phyloP scores from a whole-genome alignment of 768 basidiomycete genomes.

The Tulasnella sp. region DNA sequence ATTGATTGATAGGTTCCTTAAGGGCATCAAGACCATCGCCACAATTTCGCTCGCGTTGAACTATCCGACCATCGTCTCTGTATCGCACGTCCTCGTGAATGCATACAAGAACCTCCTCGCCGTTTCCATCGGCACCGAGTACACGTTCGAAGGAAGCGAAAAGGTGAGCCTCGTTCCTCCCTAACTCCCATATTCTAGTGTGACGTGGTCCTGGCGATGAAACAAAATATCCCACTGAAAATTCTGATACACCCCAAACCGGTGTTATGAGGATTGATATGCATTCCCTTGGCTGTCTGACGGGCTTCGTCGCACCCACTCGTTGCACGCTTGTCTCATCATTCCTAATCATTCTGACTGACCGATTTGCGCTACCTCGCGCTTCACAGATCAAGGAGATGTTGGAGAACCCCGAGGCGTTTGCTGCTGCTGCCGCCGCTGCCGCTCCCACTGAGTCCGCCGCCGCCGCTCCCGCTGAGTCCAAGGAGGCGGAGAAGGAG shows the following conservation, averaged over 20 bases:
- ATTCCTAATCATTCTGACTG: not conserved
- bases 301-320: not conserved
- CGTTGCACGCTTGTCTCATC: not conserved
- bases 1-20: constrained; percentile 83
- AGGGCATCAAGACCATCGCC: constrained; percentile 91
- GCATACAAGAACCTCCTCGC: constrained; percentile 98
- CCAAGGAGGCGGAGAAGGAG: constrained; percentile 53
- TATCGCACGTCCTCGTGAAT: constrained; percentile 92
- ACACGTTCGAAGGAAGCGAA: constrained; percentile 86
- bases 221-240: constrained; percentile 61
- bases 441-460: constrained; percentile 50
- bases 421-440: constrained; percentile 48
- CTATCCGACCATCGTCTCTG: constrained; percentile 92
- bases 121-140: constrained; percentile 80
- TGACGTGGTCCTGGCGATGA: constrained; percentile 27
- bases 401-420: constrained; percentile 98
- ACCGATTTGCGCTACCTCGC: not conserved
- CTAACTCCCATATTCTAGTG: constrained; percentile 20
- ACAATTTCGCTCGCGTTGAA: constrained; percentile 90
- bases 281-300: constrained; percentile 10
- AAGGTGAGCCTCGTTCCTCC: constrained; percentile 48
- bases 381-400: constrained; percentile 77
- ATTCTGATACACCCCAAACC: constrained; percentile 46
- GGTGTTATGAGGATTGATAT: constrained; percentile 12
- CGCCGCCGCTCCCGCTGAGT: constrained; percentile 42